Conservation (phyloP, 495 filamentous ascomycete genomes). For the Talaromyces borbonicus region DNA sequence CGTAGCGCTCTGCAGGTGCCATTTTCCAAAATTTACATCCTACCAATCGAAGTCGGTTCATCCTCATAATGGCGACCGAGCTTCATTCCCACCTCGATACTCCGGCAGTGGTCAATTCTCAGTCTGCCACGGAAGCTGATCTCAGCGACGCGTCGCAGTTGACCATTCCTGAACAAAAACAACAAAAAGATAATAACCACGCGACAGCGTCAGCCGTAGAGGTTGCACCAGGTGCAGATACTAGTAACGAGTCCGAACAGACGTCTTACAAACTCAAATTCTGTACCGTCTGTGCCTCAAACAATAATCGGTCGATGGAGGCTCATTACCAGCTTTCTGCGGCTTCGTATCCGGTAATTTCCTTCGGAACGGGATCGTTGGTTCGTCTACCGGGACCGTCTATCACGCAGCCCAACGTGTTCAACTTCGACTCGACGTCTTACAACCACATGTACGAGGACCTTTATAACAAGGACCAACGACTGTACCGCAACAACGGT, state of each 20-base stretch:
- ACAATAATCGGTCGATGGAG: slow-evolving; percentile 98
- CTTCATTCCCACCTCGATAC: slow-evolving; percentile 41
- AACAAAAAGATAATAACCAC: slow-evolving; percentile 13
- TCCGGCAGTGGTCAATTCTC: slow-evolving; percentile 33
- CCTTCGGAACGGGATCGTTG: slow-evolving; percentile 92
- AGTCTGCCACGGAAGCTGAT: slow-evolving; percentile 31
- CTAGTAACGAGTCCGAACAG: too few relatives aligned
- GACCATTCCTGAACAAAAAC: slow-evolving; percentile 13
- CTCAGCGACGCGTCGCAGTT: slow-evolving; percentile 11
- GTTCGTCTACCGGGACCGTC: slow-evolving; percentile 90
- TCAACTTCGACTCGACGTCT: slow-evolving; percentile 89
- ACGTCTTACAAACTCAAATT: slow-evolving; percentile 78
- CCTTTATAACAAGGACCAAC: slow-evolving; percentile 71
- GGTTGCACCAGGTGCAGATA: slow-evolving; percentile 23
- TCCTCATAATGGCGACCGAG: slow-evolving; percentile 41
- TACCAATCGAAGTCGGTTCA: slow-evolving; percentile 3
- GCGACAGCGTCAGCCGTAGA: background rate
- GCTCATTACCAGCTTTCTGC: slow-evolving; percentile 82
- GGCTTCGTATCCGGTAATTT: slow-evolving; percentile 81
- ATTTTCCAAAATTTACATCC: slow-evolving; percentile 32
- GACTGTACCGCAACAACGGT: slow-evolving; percentile 85
- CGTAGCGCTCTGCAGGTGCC: slow-evolving; percentile 25
- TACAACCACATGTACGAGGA: slow-evolving; percentile 88
- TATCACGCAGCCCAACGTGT: slow-evolving; percentile 90
- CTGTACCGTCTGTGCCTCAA: slow-evolving; percentile 97